Evolutionary conservation across 441 rosid genomes (phyloP).

Genomic region (Brassica balearica): DNA sequence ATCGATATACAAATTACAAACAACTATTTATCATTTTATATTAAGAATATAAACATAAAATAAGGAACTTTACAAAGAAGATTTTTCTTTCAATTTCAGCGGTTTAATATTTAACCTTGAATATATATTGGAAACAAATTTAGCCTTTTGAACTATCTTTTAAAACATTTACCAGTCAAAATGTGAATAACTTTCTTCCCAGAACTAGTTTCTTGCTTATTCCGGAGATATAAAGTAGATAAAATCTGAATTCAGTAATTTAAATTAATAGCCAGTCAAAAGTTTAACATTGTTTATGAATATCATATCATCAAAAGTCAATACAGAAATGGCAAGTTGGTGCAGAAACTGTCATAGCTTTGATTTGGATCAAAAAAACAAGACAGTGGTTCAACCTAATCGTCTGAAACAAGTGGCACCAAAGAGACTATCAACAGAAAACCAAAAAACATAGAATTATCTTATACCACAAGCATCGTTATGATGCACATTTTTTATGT

Average conservation of each 20-base stretch:
- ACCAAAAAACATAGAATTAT: not conserved
- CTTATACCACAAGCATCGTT: not conserved
- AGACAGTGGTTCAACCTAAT: constrained; percentile 22
- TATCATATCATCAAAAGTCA: constrained; percentile 5
- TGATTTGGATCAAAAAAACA: not conserved
- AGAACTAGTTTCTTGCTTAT: not conserved
- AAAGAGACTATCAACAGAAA: constrained; percentile 13
- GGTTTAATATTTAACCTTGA: not conserved
- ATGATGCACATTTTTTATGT: not conserved
- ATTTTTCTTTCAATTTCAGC: not conserved
- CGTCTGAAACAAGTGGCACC: constrained; percentile 10
- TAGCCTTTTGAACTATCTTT: not conserved
- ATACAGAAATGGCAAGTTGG: not conserved
- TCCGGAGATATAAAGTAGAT: not conserved
- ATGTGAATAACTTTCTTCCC: not conserved
- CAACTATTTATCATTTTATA: not conserved
- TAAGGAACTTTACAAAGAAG: not conserved
- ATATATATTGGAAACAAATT: not conserved
- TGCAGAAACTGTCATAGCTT: constrained; percentile 18
- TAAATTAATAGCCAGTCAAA: not conserved
- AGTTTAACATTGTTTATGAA: not conserved
- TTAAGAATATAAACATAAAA: not conserved
- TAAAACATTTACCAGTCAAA: not conserved
- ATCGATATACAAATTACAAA: not conserved
- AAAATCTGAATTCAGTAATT: not conserved